These are phyloP conservation scores for Paxillus rubicundulus DNA, from an alignment of 768 basidiomycete species.

Conservation along the genomic window DNA sequence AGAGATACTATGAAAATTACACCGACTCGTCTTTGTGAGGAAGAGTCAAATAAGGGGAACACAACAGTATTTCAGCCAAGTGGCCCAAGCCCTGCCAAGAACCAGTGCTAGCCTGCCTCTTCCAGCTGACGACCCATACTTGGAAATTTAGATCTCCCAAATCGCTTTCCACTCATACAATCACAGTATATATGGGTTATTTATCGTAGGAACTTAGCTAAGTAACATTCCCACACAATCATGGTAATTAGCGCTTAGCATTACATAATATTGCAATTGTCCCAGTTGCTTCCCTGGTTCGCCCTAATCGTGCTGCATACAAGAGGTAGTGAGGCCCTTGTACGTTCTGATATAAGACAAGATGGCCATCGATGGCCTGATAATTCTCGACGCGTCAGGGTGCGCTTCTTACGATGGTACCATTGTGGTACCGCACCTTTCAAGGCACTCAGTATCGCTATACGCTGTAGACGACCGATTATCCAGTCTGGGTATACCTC, in stretches of 20 bases:
- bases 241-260: not conserved
- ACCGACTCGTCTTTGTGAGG: not conserved
- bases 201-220: too few species aligned
- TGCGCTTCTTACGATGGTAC: constrained; percentile 35
- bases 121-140: too few species aligned
- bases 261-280: too few species aligned
- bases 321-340: not conserved
- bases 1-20: not conserved
- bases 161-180: too few species aligned
- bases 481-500: constrained; percentile 89
- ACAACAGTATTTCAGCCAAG: too few species aligned
- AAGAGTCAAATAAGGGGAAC: too few species aligned
- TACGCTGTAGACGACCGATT: constrained; percentile 60
- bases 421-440: not conserved
- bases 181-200: too few species aligned
- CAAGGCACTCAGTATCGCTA: constrained; percentile 7
- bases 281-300: too few species aligned
- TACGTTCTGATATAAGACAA: not conserved
- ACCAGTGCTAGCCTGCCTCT: too few species aligned
- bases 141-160: too few species aligned
- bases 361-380: constrained; percentile 82
- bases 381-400: constrained; percentile 75
- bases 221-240: not conserved
- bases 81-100: too few species aligned
- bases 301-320: too few species aligned